phyloP scores from a whole-genome alignment of 441 rosid genomes.

The Syzygium syzygioides region DNA sequence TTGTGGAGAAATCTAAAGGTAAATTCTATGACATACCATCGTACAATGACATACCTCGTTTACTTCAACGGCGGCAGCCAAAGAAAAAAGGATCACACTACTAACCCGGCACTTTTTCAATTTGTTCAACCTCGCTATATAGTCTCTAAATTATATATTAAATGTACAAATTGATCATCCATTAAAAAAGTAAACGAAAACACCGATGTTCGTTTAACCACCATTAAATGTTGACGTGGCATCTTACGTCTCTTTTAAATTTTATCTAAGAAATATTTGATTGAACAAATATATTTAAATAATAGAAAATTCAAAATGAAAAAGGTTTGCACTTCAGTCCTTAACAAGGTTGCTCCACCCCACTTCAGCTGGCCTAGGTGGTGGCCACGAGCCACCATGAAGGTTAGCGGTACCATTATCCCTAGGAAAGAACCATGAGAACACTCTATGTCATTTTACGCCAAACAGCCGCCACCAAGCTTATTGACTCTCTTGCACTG shows the following conservation, averaged over 20 bases:
- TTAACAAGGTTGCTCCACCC: not conserved
- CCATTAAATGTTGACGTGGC: not conserved
- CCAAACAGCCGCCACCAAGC: not conserved
- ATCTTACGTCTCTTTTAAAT: not conserved
- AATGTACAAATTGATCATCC: too few relatives aligned
- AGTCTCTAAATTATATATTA: too few relatives aligned
- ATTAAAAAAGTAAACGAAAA: too few relatives aligned
- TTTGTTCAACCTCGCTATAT: too few relatives aligned
- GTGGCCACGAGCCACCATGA: not conserved
- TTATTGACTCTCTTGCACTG: not conserved
- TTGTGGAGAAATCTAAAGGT: too few relatives aligned
- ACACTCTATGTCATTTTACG: not conserved
- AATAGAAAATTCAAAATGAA: not conserved
- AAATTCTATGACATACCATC: too few relatives aligned
- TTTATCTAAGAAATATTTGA: too few relatives aligned
- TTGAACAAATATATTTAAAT: too few relatives aligned
- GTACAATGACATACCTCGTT: too few relatives aligned
- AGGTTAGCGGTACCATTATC: not conserved
- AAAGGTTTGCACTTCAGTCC: not conserved
- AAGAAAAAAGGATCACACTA: too few relatives aligned
- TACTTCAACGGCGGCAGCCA: too few relatives aligned
- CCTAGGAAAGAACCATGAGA: not conserved
- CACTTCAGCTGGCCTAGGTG: not conserved
- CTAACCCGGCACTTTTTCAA: too few relatives aligned
- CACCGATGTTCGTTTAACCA: not conserved